A percentile compares a stretch with the other conserved stretches of the same genome.
Evolutionary conservation across 805 yeast species (phyloP).

Genomic region (Nakazawaea pomicola): DNA sequence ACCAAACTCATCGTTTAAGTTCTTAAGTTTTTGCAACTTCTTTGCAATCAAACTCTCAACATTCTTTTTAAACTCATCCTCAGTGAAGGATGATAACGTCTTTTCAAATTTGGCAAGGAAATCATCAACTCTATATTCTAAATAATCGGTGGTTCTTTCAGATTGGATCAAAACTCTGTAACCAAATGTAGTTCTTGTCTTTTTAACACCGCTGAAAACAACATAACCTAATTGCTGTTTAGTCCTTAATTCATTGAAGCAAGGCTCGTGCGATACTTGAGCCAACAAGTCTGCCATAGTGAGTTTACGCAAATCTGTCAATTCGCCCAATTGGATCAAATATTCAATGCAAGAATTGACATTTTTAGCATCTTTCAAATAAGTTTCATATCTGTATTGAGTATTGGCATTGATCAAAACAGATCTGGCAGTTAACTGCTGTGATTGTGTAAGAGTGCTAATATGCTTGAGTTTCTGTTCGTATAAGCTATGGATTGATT

Average conservation of each 20-base stretch:
- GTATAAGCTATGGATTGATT: constrained; percentile 40
- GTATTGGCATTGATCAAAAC: constrained; percentile 34
- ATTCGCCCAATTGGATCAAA: constrained; percentile 59
- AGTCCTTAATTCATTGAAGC: constrained; percentile 85
- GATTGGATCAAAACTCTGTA: constrained; percentile 77
- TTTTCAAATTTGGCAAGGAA: constrained; percentile 49
- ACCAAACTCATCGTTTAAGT: constrained; percentile 68
- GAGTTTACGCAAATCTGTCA: constrained; percentile 37
- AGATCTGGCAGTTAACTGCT: constrained; percentile 38
- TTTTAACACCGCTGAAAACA: constrained; percentile 72
- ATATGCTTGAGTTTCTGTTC: constrained; percentile 25
- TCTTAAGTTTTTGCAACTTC: constrained; percentile 68
- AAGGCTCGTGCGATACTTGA: constrained; percentile 79
- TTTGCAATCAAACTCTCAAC: constrained; percentile 62
- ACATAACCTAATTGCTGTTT: constrained; percentile 94
- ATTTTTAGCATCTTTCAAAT: constrained; percentile 60
- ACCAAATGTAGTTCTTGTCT: constrained; percentile 68
- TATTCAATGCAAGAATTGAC: constrained; percentile 83
- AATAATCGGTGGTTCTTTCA: constrained; percentile 67
- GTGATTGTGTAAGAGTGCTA: constrained; percentile 36
- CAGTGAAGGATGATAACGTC: constrained; percentile 45
- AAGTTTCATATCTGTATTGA: constrained; percentile 40
- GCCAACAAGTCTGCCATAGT: constrained; percentile 60
- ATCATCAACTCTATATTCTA: constrained; percentile 70
- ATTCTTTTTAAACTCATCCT: constrained; percentile 63